Base-by-base conservation (phyloP, 148 eudicot genomes). In the Diospyros lotus region DNA sequence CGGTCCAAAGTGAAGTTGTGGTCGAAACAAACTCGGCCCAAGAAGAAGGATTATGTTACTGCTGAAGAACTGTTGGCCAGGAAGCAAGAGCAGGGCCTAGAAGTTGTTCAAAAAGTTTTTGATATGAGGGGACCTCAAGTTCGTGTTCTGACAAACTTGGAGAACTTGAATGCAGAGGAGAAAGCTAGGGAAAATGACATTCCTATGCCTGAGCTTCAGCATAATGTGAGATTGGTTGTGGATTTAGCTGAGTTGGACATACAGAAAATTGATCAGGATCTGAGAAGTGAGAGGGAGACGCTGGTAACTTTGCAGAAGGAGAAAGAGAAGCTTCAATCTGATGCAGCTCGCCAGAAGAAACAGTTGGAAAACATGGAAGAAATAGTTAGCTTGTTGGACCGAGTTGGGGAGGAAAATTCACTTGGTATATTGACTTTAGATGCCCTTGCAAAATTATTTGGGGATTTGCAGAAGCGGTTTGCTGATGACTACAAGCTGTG, bases 81-180 rank as follows among this genome's bases (percentile, higher is more conserved):
- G 88, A 86, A 94, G 81, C 88, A 88, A 72, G 98, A 91, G 78
- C 84, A 84, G 73, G 88, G 88, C 11, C 66, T 85, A 1, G 91
- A 90, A 44, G 83, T 88, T 68, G 83, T 90, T 43, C 93, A 88
- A 72, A 91, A 90, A 76, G 89, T 94, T 60, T 84, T 92, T 43
- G 98, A 94, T 78, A 90, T 94, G 96, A 87, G 97, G 78, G 98
- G 98, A 14, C 97, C 98, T 4, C 97, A 90, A 71, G 92, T 90
- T 83, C 88, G 92, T 8, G 90, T 94, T 53, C 65, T 94, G 77
- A 87, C 97, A 1, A 89, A 89, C 82, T 67, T 94, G 77, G 93
- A 92, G 76, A 85, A 92, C 75, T 80, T 92, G 82, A 92, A 94
- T 85, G 98, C 93, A 3, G 96, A 94, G 78, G 89, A 88, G 59